Conservation (phyloP, 202 grass and related monocot genomes). For the Digitaria exilis region DNA sequence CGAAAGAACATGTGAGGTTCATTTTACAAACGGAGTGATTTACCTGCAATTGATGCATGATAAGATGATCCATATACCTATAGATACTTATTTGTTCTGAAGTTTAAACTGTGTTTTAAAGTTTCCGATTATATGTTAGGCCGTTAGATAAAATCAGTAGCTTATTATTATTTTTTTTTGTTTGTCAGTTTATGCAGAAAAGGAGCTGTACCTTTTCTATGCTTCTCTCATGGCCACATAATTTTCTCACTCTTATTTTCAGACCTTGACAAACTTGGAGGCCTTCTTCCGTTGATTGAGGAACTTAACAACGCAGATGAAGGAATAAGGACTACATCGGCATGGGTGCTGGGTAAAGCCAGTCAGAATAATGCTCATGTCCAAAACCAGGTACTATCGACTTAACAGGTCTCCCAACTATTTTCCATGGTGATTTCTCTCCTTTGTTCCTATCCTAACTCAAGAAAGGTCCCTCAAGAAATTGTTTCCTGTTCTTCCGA, state of each 20-base stretch:
- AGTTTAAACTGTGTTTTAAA: neutral
- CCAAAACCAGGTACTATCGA: conserved; percentile 76
- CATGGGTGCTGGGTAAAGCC: conserved; percentile 77
- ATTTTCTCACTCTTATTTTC: conserved; percentile 30
- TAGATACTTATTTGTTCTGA: neutral
- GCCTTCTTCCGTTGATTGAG: conserved; percentile 62
- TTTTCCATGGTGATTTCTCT: neutral
- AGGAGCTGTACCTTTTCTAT: neutral
- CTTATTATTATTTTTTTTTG: neutral
- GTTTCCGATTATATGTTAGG: neutral
- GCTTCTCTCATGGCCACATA: neutral
- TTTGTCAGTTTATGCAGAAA: neutral
- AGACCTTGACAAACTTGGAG: conserved; percentile 86
- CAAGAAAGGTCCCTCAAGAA: too few relatives aligned
- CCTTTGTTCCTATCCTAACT: neutral
- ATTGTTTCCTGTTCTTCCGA: neutral
- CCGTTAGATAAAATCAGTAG: neutral
- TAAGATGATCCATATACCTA: neutral
- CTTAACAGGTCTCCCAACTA: neutral
- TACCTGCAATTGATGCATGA: neutral
- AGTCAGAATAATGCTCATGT: conserved; percentile 79
- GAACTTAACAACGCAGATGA: conserved; percentile 66
- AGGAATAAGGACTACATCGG: conserved; percentile 59
- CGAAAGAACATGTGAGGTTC: neutral
- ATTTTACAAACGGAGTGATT: neutral